These are phyloP conservation scores for Lentinula sp. DNA, from an alignment of 768 basidiomycete genomes.

Conservation along the genomic window DNA sequence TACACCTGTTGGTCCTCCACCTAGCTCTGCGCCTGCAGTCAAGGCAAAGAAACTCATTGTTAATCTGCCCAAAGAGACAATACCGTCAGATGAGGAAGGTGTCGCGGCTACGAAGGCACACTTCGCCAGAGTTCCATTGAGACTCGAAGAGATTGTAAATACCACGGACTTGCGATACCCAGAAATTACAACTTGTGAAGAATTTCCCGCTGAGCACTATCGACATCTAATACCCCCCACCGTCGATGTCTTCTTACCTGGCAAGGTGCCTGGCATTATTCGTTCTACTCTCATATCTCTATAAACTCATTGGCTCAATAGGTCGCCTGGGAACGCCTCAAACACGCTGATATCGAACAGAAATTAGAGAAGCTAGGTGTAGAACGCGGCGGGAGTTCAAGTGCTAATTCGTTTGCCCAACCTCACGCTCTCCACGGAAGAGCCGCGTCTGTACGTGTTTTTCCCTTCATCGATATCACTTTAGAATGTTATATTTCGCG, in stretches of 20 bases:
- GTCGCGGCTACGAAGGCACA: conserved; percentile 33
- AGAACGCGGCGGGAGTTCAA: conserved; percentile 43
- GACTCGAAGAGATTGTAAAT: conserved; percentile 19
- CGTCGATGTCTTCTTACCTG: conserved; percentile 79
- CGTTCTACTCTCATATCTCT: conserved; percentile 2
- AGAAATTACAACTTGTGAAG: conserved; percentile 39
- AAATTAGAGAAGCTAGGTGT: conserved; percentile 78
- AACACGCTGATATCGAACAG: conserved; percentile 68
- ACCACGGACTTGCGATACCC: conserved; percentile 19
- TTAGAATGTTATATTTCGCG: neutral
- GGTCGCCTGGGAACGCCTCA: conserved; percentile 71
- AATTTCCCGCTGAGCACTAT: conserved; percentile 62
- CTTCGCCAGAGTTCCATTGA: conserved; percentile 61
- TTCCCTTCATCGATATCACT: conserved; percentile 3
- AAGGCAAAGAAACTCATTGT: conserved; percentile 67
- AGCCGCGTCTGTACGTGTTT: conserved; percentile 69
- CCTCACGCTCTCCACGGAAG: conserved; percentile 48
- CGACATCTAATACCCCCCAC: conserved; percentile 52
- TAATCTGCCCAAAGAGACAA: conserved; percentile 69
- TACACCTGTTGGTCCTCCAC: conserved; percentile 8
- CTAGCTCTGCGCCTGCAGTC: conserved; percentile 14
- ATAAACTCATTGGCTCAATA: conserved; percentile 21
- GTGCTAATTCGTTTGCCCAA: conserved; percentile 45
- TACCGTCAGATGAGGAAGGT: conserved; percentile 29
- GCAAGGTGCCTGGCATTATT: conserved; percentile 46